A percentile compares a stretch with the other conserved stretches of the same genome.
These are phyloP conservation scores for Coleophoma cylindrospora DNA, from an alignment of 2,329 filamentous ascomycete genomes.

Conservation along the genomic window DNA sequence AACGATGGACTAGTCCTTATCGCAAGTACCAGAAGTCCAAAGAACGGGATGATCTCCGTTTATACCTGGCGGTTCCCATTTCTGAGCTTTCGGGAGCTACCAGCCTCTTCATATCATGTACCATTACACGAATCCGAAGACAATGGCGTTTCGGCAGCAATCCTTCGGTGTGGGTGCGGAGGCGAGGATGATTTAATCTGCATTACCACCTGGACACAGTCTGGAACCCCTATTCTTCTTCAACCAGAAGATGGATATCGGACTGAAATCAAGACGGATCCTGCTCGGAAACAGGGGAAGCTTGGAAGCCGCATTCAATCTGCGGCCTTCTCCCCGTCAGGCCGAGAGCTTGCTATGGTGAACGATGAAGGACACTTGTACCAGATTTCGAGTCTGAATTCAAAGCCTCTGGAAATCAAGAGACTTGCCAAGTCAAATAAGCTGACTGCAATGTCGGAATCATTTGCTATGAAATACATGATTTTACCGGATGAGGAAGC, in stretches of 20 bases:
- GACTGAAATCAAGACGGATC: constrained; percentile 28
- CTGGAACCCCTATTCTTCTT: constrained; percentile 32
- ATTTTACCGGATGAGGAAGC: constrained; percentile 30
- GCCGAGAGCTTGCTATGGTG: constrained; percentile 32
- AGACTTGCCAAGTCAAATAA: constrained; percentile 30
- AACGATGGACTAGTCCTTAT: constrained; percentile 33
- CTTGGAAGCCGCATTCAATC: constrained; percentile 34
- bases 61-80: constrained; percentile 34
- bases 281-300: constrained; percentile 24
- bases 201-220: constrained; percentile 37
- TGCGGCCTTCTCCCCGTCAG: constrained; percentile 32
- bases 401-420: constrained; percentile 31
- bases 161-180: constrained; percentile 28
- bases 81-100: constrained; percentile 28
- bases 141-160: constrained; percentile 31
- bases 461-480: constrained; percentile 34
- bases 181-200: constrained; percentile 32
- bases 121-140: constrained; percentile 36
- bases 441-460: constrained; percentile 31
- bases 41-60: constrained; percentile 31
- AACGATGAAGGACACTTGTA: constrained; percentile 36
- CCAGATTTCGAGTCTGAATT: constrained; percentile 31
- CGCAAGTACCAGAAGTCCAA: constrained; percentile 30
- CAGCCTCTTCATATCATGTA: constrained; percentile 31
- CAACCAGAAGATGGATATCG: constrained; percentile 32